A percentile compares a stretch with the other conserved stretches of the same genome.
phyloP scores from a whole-genome alignment of 345 rosid genomes.

The Raphanus raphanistrum region DNA sequence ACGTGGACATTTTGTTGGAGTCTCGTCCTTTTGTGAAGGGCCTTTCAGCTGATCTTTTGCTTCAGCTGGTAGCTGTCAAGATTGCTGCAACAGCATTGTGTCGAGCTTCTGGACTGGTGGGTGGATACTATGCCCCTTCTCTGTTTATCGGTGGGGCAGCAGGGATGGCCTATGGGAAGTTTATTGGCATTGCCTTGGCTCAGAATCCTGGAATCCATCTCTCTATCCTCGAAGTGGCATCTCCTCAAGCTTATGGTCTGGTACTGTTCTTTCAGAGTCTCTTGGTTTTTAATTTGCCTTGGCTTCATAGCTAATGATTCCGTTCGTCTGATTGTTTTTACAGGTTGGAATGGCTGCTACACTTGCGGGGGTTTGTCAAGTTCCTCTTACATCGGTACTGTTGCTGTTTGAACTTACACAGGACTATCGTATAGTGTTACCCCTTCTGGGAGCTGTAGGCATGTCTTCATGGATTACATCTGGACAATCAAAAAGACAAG shows the following conservation, averaged over 20 bases:
- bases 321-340: slow-evolving; percentile 25
- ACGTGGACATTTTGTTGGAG: slow-evolving; percentile 83
- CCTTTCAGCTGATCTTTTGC: slow-evolving; percentile 70
- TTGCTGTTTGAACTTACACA: slow-evolving; percentile 90
- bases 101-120: slow-evolving; percentile 91
- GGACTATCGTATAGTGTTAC: slow-evolving; percentile 88
- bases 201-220: slow-evolving; percentile 54
- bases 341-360: slow-evolving; percentile 99
- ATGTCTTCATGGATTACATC: slow-evolving; percentile 94
- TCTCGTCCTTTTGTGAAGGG: slow-evolving; percentile 79
- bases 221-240: slow-evolving; percentile 83
- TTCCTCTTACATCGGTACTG: slow-evolving; percentile 90
- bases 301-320: slow-evolving; percentile 21
- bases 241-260: slow-evolving; percentile 98
- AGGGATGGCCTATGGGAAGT: slow-evolving; percentile 92
- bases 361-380: slow-evolving; percentile 97
- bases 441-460: slow-evolving; percentile 88
- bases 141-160: slow-evolving; percentile 97
- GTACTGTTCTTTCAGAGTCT: slow-evolving; percentile 44
- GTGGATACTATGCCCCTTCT: slow-evolving; percentile 95
- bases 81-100: slow-evolving; percentile 80
- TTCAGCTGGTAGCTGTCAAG: slow-evolving; percentile 85
- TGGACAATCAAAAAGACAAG: slow-evolving; percentile 66
- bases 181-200: slow-evolving; percentile 62
- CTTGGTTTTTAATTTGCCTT: background rate